Base-by-base conservation (phyloP, 345 rosid genomes). In the Cardamine resedifolia region DNA sequence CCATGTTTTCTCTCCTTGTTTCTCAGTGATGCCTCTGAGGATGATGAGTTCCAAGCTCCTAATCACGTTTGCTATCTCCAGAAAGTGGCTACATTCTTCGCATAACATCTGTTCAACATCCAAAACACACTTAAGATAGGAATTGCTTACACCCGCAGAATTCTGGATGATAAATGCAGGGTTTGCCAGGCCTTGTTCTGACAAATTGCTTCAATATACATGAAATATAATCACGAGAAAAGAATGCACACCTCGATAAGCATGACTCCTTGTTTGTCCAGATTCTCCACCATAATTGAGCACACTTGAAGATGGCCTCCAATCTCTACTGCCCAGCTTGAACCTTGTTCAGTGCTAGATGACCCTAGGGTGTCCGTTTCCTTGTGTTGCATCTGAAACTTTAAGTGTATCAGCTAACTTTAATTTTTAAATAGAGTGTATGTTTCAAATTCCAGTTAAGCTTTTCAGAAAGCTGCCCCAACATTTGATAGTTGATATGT, bases 61-160 rank as follows among this genome's bases (percentile, higher is more conserved):
- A 56, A 94, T 89, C 61, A 90, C 90, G 70, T 91, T 95, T 57
- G 96, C 88, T 80, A 94, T 94, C 84, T 94, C 96, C n/a, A 94
- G 98, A 80, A 94, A 89, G 80, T 86, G 87, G 77, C 91, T 80
- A 80, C 95, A 84, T 73, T 94, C 96, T 79, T 89, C 90, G 31
- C 99, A 94, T 78, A 88, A 57, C 91, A 94, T 88, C 97, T 94
- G 90, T 81, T 81, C 18, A 57, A 31, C 67, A 79, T 59, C 56
- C 52, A 66, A 61, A 63, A 59, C 27, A 73, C 33, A 43, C 21
- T 65, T 48, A 21, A 39, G 38, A 68, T 27, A 43, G 31, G 66
- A 66, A 58, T 8, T 23, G 55, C 51, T 31, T 30, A 68, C 21
- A 33, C 15, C 31, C 64, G 14, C 62, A 62, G 48, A n/a, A 45